Evolutionary conservation across 164 flowering plant genomes (phyloP).

Genomic region (Magnolia officinalis): DNA sequence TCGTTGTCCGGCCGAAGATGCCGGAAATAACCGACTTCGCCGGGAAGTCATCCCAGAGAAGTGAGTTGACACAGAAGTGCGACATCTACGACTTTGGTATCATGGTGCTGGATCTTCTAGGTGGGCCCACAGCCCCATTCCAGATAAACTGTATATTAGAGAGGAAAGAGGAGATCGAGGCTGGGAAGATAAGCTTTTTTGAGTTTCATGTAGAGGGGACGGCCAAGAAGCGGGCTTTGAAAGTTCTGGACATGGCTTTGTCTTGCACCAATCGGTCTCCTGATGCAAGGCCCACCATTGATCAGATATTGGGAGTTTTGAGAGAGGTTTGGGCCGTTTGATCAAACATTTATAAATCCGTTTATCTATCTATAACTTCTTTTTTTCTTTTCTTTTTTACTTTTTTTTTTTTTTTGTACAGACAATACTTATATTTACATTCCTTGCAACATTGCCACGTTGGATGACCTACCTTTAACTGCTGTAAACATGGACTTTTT

Average conservation of each 20-base stretch:
- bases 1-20: constrained; percentile 4
- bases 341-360: background rate
- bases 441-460: background rate
- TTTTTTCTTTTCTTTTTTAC: too few species aligned
- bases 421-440: background rate
- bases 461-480: too few species aligned
- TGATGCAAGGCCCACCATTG: constrained; percentile 41
- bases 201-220: constrained; percentile 29
- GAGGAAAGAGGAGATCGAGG: constrained; percentile 24
- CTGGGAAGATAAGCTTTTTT: constrained; percentile 27
- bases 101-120: constrained; percentile 42
- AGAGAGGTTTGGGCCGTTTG: background rate
- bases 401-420: background rate
- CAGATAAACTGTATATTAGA: constrained; percentile 9
- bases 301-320: constrained; percentile 18
- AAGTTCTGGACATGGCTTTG: constrained; percentile 42
- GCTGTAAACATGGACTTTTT: too few species aligned
- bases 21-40: constrained; percentile 5
- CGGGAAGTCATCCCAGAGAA: background rate
- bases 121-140: constrained; percentile 24
- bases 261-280: constrained; percentile 28
- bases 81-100: constrained; percentile 46
- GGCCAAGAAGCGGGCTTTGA: constrained; percentile 32
- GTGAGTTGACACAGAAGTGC: constrained; percentile 13
- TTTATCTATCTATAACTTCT: background rate